Evolutionary conservation across 176 grass and related monocot genomes (phyloP).

Genomic region (Thinopyrum elongatum): DNA sequence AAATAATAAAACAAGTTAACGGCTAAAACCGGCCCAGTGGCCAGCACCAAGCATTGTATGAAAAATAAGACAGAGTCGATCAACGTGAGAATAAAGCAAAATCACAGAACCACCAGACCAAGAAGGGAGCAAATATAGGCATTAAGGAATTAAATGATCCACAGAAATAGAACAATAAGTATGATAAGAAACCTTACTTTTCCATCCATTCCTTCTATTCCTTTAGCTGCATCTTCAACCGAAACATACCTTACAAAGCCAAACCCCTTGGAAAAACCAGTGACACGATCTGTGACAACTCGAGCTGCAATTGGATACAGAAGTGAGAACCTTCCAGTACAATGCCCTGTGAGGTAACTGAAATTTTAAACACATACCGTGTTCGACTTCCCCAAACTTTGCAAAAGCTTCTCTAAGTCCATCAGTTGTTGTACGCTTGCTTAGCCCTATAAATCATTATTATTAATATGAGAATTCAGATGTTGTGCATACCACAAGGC

Average conservation of each 20-base stretch:
- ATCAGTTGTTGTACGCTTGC: constrained; percentile 85
- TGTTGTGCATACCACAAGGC: neutral
- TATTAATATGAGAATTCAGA: constrained; percentile 10
- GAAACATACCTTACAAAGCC: constrained; percentile 84
- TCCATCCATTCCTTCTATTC: constrained; percentile 91
- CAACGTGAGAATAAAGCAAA: neutral
- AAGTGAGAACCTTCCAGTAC: constrained; percentile 15
- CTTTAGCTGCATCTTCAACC: constrained; percentile 68
- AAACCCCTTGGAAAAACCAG: constrained; percentile 85
- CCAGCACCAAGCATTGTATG: neutral
- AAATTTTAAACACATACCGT: constrained; percentile 53
- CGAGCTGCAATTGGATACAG: constrained; percentile 54
- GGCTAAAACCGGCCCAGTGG: neutral
- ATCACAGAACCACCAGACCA: neutral
- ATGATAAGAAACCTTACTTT: constrained; percentile 51
- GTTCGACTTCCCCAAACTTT: constrained; percentile 79
- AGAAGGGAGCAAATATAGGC: neutral
- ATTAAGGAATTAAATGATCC: neutral
- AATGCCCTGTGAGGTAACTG: neutral
- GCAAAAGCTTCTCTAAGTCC: constrained; percentile 74
- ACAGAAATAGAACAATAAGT: neutral
- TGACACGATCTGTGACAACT: constrained; percentile 76
- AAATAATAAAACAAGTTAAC: neutral
- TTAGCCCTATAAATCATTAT: constrained; percentile 59
- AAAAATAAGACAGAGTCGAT: neutral